Conservation (phyloP, 805 yeast species). For the Debaryomyces prosopidis region DNA sequence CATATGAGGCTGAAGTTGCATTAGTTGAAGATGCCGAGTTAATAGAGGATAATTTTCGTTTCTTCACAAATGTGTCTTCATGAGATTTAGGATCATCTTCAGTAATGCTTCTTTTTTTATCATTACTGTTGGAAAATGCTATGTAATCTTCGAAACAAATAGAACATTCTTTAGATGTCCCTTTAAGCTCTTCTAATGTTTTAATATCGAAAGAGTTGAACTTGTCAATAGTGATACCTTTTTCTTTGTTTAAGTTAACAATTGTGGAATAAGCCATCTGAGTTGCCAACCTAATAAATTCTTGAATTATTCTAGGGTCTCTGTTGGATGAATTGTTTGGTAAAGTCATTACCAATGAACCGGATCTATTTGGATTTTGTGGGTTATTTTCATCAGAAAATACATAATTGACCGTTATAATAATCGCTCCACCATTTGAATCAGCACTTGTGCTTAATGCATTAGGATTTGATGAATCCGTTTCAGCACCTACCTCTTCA, state of each 20-base stretch:
- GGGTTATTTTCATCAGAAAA: slow-evolving; percentile 43
- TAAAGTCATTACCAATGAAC: slow-evolving; percentile 61
- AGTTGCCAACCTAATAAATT: slow-evolving; percentile 65
- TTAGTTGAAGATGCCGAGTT: background rate
- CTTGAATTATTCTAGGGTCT: slow-evolving; percentile 60
- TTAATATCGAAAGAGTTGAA: slow-evolving; percentile 52
- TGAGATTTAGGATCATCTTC: slow-evolving; percentile 7
- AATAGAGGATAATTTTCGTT: slow-evolving; percentile 5
- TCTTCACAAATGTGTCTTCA: slow-evolving; percentile 13
- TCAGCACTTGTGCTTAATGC: slow-evolving; percentile 3
- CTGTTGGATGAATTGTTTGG: slow-evolving; percentile 65
- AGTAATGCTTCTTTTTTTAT: slow-evolving; percentile 2
- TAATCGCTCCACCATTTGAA: slow-evolving; percentile 30
- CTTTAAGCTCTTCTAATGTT: slow-evolving; percentile 4
- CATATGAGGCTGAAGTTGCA: background rate
- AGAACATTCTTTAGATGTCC: slow-evolving; percentile 44
- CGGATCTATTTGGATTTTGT: slow-evolving; percentile 44
- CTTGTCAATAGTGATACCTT: slow-evolving; percentile 53
- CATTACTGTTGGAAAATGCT: slow-evolving; percentile 19
- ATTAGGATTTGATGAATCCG: slow-evolving; percentile 2
- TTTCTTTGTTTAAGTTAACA: slow-evolving; percentile 46
- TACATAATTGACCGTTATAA: slow-evolving; percentile 45
- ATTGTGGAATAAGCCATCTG: slow-evolving; percentile 68
- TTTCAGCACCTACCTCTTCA: slow-evolving; percentile 1
- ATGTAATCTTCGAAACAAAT: slow-evolving; percentile 60